Base-by-base conservation (phyloP, 257 asterid species). In the Ilex aquifolium region DNA sequence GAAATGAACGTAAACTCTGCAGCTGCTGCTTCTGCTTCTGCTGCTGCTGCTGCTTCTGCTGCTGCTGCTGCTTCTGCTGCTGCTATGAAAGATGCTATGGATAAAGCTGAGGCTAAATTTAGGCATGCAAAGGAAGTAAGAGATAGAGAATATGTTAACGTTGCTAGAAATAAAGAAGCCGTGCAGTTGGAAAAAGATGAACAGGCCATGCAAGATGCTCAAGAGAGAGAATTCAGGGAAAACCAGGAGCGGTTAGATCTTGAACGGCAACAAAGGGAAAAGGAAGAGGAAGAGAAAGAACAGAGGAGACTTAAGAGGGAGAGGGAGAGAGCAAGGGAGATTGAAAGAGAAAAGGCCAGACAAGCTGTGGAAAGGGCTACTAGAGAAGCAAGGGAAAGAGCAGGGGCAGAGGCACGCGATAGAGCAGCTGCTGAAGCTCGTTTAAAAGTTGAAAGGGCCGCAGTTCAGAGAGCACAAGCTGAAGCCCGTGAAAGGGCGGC, bases 61-160 rank as follows among this genome's bases (percentile, higher is more conserved):
- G 96, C 82, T 32, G 96, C 98, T 54, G 96, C 89, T 72, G 97
- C 90, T 65, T 89, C 98, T 65, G 95, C 96, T 56, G 99, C 95
- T 73, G 97, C 96, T 60, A 94, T 94, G 99, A 94, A 90, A 79
- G 96, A 94, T 67, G 99, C 99, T 65, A 90, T 94, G 96, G 97
- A 88, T 75, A 94, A 79, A 76, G 99, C 99, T 55, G 93, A 90
- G 83, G 97, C 95, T 54, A 94, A 94, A 76, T 94, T 94, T 66
- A 86, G 87, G 72, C 95, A 88, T 65, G 99, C 96, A 58, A 94
- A 88, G 84, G 99, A 87, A 77, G 95, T 90, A 32, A 95, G 97
- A 13, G 99, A 88, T 74, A 88, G 95, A 80, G 97, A 90, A 73
- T 56, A 74, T 71, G 88, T 88, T 48, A 94, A 88, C 80, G 95